These are phyloP conservation scores for Aureobasidium namibiae DNA, from an alignment of 2,329 filamentous ascomycete genomes.

Conservation along the genomic window DNA sequence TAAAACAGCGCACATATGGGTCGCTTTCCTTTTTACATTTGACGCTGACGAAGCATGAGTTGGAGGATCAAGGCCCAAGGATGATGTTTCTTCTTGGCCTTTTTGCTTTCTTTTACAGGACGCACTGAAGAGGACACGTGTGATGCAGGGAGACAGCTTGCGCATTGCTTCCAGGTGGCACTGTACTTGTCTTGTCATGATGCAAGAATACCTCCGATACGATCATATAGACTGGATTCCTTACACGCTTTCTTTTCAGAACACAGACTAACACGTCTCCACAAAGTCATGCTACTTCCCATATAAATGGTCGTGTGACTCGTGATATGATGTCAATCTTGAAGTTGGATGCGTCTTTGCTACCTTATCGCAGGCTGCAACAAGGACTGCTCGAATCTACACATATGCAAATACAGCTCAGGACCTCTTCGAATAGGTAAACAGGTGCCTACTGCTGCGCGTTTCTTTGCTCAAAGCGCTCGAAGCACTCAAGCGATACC, in stretches of 20 bases:
- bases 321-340: not conserved
- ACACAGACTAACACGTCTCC: not conserved
- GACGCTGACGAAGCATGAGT: slow-evolving; percentile 7
- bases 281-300: not conserved
- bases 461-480: not conserved
- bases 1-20: slow-evolving; percentile 13
- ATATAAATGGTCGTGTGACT: not conserved
- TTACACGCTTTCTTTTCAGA: not conserved
- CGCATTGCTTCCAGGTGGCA: not conserved
- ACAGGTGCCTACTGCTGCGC: too few species aligned
- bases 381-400: not conserved
- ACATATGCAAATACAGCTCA: not conserved
- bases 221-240: slow-evolving; percentile 5
- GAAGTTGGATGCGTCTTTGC: not conserved
- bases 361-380: too few species aligned
- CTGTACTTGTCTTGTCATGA: slow-evolving; percentile 2
- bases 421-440: not conserved
- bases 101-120: not conserved
- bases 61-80: not conserved
- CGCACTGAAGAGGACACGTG: not conserved
- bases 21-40: slow-evolving; percentile 10
- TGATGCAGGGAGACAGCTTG: not conserved
- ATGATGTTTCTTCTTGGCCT: not conserved
- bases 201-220: slow-evolving; percentile 11
- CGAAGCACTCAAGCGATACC: not conserved